Conservation (phyloP, 2,329 filamentous ascomycete genomes). For the Penicillium sp. region DNA sequence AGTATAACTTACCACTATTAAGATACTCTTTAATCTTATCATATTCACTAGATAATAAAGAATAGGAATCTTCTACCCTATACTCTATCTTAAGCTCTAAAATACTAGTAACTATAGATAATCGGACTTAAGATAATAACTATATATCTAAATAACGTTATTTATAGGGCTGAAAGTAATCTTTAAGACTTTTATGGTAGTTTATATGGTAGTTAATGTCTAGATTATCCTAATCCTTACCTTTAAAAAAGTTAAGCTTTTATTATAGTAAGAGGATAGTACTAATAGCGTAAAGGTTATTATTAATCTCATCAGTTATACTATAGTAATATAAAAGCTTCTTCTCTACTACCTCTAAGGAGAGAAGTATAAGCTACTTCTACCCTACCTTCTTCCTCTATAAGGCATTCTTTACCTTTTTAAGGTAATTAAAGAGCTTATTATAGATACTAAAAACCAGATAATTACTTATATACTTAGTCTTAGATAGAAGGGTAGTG, state of each 20-base stretch:
- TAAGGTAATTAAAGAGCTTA: no score
- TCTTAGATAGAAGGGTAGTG: no score
- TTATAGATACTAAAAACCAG: no score
- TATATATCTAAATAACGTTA: neutral
- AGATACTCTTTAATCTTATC: neutral
- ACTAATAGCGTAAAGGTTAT: neutral
- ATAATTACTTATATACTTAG: no score
- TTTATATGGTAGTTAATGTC: neutral
- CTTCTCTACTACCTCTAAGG: no score
- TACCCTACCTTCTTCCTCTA: no score
- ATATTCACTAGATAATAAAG: neutral
- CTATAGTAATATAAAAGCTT: no score
- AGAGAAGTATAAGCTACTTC: no score
- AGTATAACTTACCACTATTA: neutral
- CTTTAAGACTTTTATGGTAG: neutral
- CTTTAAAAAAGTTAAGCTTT: neutral
- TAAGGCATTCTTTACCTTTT: no score
- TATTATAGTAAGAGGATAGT: neutral
- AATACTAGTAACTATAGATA: neutral
- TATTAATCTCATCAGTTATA: no score
- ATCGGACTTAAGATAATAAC: neutral
- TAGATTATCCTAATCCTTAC: neutral
- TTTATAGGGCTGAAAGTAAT: neutral
- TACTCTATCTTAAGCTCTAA: neutral
- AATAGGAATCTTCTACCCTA: neutral